Percentiles rank a stretch among this genome's conserved stretches.
Conservation (phyloP, 2,329 filamentous ascomycete genomes). For the Fusarium miscanthi region DNA sequence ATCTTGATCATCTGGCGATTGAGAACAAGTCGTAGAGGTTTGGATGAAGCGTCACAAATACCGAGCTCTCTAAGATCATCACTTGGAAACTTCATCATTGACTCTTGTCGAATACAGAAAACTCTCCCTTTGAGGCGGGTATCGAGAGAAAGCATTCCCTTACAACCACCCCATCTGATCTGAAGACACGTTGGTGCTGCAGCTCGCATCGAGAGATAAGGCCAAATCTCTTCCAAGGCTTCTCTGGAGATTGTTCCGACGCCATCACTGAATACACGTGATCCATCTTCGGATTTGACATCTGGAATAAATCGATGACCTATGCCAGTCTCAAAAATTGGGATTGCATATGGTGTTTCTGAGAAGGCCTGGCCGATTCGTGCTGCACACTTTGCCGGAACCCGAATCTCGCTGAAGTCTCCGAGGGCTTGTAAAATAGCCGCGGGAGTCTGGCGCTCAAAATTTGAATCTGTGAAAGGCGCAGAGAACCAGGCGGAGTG, state of each 20-base stretch:
- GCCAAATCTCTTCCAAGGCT: slow-evolving; percentile 71
- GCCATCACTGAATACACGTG: slow-evolving; percentile 80
- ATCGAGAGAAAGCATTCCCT: slow-evolving; percentile 83
- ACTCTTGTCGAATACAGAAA: slow-evolving; percentile 71
- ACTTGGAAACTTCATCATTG: slow-evolving; percentile 83
- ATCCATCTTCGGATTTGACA: slow-evolving; percentile 60
- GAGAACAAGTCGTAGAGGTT: slow-evolving; percentile 74
- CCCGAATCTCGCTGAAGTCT: slow-evolving; percentile 61
- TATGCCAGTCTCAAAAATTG: slow-evolving; percentile 55
- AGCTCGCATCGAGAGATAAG: slow-evolving; percentile 59
- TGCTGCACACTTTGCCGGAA: slow-evolving; percentile 67
- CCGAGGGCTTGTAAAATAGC: slow-evolving; percentile 62
- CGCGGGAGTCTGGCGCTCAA: slow-evolving; percentile 50
- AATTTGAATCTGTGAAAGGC: slow-evolving; percentile 54
- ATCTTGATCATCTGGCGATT: slow-evolving; percentile 89
- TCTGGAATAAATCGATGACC: slow-evolving; percentile 56
- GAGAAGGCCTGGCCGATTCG: slow-evolving; percentile 77
- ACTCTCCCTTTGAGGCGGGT: slow-evolving; percentile 65
- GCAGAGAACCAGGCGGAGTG: slow-evolving; percentile 76
- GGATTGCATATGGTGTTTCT: slow-evolving; percentile 74
- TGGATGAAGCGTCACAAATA: slow-evolving; percentile 76
- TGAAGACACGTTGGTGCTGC: slow-evolving; percentile 75
- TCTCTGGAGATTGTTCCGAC: slow-evolving; percentile 77
- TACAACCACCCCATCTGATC: slow-evolving; percentile 78
- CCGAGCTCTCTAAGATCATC: slow-evolving; percentile 67